A percentile compares a stretch with the other conserved stretches of the same genome.
Evolutionary conservation across 306 rosid genomes (phyloP).

Genomic region (Prunus padus): DNA sequence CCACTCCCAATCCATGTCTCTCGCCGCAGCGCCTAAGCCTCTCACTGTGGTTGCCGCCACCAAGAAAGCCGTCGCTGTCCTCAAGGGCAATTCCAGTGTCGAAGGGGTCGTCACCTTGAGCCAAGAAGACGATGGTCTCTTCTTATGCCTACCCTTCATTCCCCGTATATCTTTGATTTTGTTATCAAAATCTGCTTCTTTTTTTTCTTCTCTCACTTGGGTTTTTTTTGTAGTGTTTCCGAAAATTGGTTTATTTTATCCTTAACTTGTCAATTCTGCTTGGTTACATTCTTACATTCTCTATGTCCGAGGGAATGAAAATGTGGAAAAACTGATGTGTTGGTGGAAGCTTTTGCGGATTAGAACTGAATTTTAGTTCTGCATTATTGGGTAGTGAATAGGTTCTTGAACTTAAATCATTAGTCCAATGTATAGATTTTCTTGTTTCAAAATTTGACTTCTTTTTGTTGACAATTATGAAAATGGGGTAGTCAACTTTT

Average conservation of each 20-base stretch:
- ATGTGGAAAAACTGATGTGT: background rate
- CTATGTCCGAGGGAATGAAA: background rate
- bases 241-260: background rate
- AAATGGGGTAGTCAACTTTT: background rate
- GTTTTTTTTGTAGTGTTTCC: background rate
- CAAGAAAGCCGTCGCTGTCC: slow-evolving; percentile 73
- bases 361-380: background rate
- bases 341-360: background rate
- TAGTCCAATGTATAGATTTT: background rate
- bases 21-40: slow-evolving; percentile 48
- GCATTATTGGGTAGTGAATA: background rate
- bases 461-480: background rate
- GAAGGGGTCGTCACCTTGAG: slow-evolving; percentile 63
- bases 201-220: background rate
- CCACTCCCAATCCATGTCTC: slow-evolving; percentile 21
- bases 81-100: slow-evolving; percentile 60
- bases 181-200: background rate
- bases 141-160: background rate
- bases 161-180: background rate
- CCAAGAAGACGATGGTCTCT: slow-evolving; percentile 56
- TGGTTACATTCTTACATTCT: background rate
- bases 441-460: background rate
- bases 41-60: slow-evolving; percentile 51
- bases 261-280: background rate
- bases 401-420: background rate